Base-by-base conservation (phyloP, 176 grass and related monocot species). In the Phoenix roebelenii region DNA sequence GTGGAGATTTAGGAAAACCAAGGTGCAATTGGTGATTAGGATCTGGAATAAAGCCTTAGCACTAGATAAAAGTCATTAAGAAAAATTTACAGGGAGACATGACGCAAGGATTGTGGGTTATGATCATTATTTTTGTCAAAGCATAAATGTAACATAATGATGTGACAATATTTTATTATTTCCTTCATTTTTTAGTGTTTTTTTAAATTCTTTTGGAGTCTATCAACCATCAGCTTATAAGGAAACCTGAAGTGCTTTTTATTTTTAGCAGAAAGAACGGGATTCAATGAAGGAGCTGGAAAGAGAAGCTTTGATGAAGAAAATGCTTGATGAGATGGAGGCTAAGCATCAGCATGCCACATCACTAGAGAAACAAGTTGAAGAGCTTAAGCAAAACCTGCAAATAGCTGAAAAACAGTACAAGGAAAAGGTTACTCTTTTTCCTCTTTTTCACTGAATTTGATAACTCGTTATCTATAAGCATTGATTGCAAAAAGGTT, bases 211-310 rank as follows among this genome's bases (percentile, higher is more conserved):
- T 12, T 56, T 22, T 22, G 0, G 22, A 10, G 17, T 22, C 12
- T 18, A 25, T 20, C 51, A 57, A 74, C 4, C 17, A 51, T 51
- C 18, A 35, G 24, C 66, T 74, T 69, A 74, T 53, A 29, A 28
- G 64, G 76, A 65, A 69, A 60, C 23, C 9, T 44, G 35, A 44
- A 44, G 9, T 44, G 35, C 10, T 30, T 25, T 55, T 67, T 65
- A 12, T 0, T 76, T 61, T 74, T 67, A 52, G 28, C 51, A 91
- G 88, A 82, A 91, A 79, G 83, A 91, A 69, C 75, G 80, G 67
- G 58, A 64, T 80, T 91, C 88, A 23, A 17, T 83, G 49, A 86
- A 78, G 65, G 88, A 80, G 5, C 67, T 66, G 52, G 72, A 82
- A 51, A 76, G 67, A 56, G 73, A 76, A 67, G 10, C 19, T 4